Percentiles rank a stretch among this genome's conserved stretches.
Conservation (phyloP, 2,329 filamentous ascomycete species). For the Diaporthe ampelina region DNA sequence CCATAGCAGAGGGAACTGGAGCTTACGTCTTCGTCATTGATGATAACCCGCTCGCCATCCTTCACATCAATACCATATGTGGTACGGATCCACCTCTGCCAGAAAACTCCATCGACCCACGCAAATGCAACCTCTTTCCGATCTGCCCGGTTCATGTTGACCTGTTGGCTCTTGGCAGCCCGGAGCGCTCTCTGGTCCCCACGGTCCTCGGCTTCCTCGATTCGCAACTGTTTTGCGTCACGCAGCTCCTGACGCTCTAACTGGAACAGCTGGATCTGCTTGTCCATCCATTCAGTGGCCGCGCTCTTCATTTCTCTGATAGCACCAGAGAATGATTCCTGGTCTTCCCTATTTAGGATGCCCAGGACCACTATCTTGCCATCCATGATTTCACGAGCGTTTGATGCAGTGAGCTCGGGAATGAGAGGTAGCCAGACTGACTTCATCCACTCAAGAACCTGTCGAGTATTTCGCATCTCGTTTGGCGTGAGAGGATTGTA, state of each 20-base stretch:
- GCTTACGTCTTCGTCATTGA: slow-evolving; percentile 97
- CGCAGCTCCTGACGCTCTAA: slow-evolving; percentile 93
- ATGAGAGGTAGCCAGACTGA: slow-evolving; percentile 97
- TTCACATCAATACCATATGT: slow-evolving; percentile 93
- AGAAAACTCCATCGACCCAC: slow-evolving; percentile 97
- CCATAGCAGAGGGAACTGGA: background rate
- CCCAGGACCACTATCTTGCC: slow-evolving; percentile 95
- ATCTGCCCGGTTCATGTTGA: slow-evolving; percentile 90
- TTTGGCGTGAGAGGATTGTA: slow-evolving; percentile 88
- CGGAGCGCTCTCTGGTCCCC: slow-evolving; percentile 89
- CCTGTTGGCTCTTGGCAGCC: slow-evolving; percentile 89
- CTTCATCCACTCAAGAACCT: slow-evolving; percentile 92
- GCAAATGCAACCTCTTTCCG: slow-evolving; percentile 94
- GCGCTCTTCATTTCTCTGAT: slow-evolving; percentile 95
- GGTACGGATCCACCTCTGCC: slow-evolving; percentile 96
- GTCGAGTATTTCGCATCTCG: slow-evolving; percentile 90
- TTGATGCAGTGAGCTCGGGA: slow-evolving; percentile 90
- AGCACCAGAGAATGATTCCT: slow-evolving; percentile 82
- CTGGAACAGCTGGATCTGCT: slow-evolving; percentile 91
- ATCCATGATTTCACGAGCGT: slow-evolving; percentile 95
- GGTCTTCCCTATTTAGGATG: slow-evolving; percentile 83
- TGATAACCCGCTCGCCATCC: slow-evolving; percentile 91
- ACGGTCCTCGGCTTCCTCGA: slow-evolving; percentile 96
- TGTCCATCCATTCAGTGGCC: slow-evolving; percentile 97
- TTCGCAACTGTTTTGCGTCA: slow-evolving; percentile 93